Evolutionary conservation across 2,329 filamentous ascomycete species (phyloP).

Genomic region (Pleoardoris graminearum): DNA sequence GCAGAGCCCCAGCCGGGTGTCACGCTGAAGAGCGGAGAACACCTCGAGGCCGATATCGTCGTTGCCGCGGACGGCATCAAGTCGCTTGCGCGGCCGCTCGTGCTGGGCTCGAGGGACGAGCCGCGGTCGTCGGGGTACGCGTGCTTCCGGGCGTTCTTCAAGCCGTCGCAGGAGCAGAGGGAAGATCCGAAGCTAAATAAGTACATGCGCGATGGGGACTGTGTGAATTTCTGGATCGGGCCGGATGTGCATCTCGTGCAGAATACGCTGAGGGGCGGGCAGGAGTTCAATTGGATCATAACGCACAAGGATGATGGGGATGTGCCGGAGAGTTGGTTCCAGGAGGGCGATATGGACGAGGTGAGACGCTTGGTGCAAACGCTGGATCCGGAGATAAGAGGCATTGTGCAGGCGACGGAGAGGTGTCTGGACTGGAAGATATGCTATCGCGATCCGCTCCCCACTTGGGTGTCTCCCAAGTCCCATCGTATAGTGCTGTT

Average conservation of each 20-base stretch:
- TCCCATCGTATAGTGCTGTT: slow-evolving; percentile 52
- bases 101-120: slow-evolving; percentile 53
- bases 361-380: slow-evolving; percentile 23
- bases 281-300: slow-evolving; percentile 34
- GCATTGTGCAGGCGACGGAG: slow-evolving; percentile 52
- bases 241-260: slow-evolving; percentile 31
- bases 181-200: slow-evolving; percentile 19
- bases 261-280: slow-evolving; percentile 30
- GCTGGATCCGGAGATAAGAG: slow-evolving; percentile 52
- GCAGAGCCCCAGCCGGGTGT: slow-evolving; percentile 17
- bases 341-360: slow-evolving; percentile 26
- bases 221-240: slow-evolving; percentile 33
- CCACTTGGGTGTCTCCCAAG: slow-evolving; percentile 53
- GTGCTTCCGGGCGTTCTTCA: slow-evolving; percentile 52
- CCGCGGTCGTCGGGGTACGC: slow-evolving; percentile 56
- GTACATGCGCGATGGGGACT: slow-evolving; percentile 20
- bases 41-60: slow-evolving; percentile 50
- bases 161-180: slow-evolving; percentile 18
- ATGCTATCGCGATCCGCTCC: slow-evolving; percentile 56
- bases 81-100: slow-evolving; percentile 52
- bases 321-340: slow-evolving; percentile 28
- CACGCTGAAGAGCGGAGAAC: slow-evolving; percentile 20
- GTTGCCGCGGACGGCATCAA: slow-evolving; percentile 57
- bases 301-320: slow-evolving; percentile 30
- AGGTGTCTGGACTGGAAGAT: slow-evolving; percentile 58